Conservation (phyloP, 2,329 filamentous ascomycete genomes). For the Aspergillus fumigatiaffinis region DNA sequence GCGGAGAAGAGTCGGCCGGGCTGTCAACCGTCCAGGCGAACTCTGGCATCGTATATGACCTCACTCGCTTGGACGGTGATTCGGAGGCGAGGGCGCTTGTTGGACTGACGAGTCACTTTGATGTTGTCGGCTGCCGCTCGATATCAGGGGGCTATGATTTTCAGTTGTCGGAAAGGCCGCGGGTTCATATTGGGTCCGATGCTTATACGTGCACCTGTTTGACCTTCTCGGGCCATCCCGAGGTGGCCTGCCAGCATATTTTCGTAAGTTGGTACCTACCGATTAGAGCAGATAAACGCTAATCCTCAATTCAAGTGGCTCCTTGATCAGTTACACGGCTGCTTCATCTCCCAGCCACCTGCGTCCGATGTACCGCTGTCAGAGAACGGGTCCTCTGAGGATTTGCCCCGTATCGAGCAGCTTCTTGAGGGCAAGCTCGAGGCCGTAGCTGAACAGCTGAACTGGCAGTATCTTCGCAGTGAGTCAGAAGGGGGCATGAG, state of each 20-base stretch:
- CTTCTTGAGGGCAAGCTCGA: conserved; percentile 31
- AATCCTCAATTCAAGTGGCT: conserved; percentile 34
- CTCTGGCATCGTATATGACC: conserved; percentile 36
- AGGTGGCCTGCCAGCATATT: conserved; percentile 39
- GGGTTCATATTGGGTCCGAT: conserved; percentile 28
- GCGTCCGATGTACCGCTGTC: conserved; percentile 27
- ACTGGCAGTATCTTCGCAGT: conserved; percentile 33
- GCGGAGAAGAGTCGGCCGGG: conserved; percentile 14
- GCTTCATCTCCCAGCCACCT: conserved; percentile 27
- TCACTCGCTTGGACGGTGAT: conserved; percentile 27
- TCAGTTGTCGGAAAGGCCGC: conserved; percentile 33
- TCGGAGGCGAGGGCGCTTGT: conserved; percentile 30
- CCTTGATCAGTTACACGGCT: conserved; percentile 38
- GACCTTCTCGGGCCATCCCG: conserved; percentile 26
- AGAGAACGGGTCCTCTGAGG: conserved; percentile 28
- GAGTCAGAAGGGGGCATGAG: conserved; percentile 29
- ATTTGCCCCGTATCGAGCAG: conserved; percentile 28
- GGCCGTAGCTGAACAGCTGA: conserved; percentile 26
- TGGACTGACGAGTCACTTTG: conserved; percentile 30
- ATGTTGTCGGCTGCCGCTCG: conserved; percentile 32
- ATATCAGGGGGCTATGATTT: conserved; percentile 33
- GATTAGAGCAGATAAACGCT: conserved; percentile 1
- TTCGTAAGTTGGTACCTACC: conserved; percentile 30
- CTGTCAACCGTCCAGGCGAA: conserved; percentile 23
- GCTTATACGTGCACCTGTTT: conserved; percentile 34